These are phyloP conservation scores for Lactifluus pinguis DNA, from an alignment of 768 basidiomycete species.

Conservation along the genomic window DNA sequence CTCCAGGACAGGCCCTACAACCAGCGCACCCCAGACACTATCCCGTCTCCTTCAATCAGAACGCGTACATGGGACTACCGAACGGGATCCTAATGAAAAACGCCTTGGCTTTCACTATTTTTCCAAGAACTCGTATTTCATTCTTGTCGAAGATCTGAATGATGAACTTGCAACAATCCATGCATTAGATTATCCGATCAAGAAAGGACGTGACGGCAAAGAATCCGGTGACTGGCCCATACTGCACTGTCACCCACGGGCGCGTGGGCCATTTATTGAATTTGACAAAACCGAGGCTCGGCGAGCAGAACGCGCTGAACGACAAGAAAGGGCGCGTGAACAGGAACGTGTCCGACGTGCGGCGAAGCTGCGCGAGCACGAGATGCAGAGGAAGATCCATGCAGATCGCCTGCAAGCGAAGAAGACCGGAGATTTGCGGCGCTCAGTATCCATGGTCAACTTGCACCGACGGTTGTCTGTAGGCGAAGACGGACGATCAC, in stretches of 20 bases:
- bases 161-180: constrained; percentile 80
- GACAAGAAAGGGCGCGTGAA: constrained; percentile 37
- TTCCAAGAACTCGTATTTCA: constrained; percentile 58
- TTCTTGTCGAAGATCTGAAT: constrained; percentile 86
- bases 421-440: constrained; percentile 51
- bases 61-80: constrained; percentile 71
- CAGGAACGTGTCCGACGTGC: constrained; percentile 27
- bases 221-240: constrained; percentile 71
- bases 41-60: constrained; percentile 70
- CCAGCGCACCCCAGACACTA: constrained; percentile 36
- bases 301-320: constrained; percentile 30
- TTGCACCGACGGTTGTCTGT: constrained; percentile 46
- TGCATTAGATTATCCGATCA: constrained; percentile 66
- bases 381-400: constrained; percentile 22
- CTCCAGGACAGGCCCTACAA: constrained; percentile 24
- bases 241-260: constrained; percentile 64
- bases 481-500: constrained; percentile 27
- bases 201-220: constrained; percentile 42
- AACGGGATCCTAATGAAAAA: constrained; percentile 85
- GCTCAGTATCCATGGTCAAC: constrained; percentile 69
- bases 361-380: constrained; percentile 23
- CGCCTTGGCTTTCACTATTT: constrained; percentile 89
- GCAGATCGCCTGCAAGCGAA: constrained; percentile 25
- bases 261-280: constrained; percentile 65
- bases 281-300: constrained; percentile 68